Percentiles rank a stretch among this genome's conserved stretches.
These are phyloP conservation scores for Dendrobium officinale DNA, from an alignment of 106 monocot genomes.

Conservation along the genomic window DNA sequence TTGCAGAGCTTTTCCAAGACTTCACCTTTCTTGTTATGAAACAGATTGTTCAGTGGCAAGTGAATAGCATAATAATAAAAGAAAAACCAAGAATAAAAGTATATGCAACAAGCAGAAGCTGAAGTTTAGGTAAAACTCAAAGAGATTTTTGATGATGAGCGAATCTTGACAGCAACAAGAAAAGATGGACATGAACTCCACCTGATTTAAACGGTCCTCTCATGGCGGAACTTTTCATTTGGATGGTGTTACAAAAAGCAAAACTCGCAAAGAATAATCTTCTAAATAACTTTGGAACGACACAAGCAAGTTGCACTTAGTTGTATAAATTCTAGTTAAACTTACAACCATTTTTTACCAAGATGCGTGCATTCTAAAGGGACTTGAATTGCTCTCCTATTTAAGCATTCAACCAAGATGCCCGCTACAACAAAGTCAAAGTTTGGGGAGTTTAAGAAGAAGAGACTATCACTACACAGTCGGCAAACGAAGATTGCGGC, in stretches of 20 bases:
- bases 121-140: background rate
- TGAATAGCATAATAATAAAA: background rate
- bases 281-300: background rate
- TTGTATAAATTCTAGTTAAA: background rate
- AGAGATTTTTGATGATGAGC: background rate
- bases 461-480: too few species aligned
- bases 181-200: background rate
- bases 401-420: too few species aligned
- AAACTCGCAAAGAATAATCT: background rate
- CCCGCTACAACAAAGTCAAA: too few species aligned
- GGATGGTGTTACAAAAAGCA: background rate
- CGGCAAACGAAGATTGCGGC: too few species aligned
- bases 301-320: too few species aligned
- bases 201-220: background rate
- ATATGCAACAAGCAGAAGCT: background rate
- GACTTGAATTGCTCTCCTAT: background rate
- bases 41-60: background rate
- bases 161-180: background rate
- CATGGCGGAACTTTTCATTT: background rate
- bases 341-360: background rate
- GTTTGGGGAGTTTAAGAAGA: too few species aligned
- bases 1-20: background rate
- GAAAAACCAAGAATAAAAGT: background rate
- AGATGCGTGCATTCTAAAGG: background rate
- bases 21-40: background rate